These are phyloP conservation scores for Hygrocybe coccinea DNA, from an alignment of 768 basidiomycete genomes.

Conservation along the genomic window DNA sequence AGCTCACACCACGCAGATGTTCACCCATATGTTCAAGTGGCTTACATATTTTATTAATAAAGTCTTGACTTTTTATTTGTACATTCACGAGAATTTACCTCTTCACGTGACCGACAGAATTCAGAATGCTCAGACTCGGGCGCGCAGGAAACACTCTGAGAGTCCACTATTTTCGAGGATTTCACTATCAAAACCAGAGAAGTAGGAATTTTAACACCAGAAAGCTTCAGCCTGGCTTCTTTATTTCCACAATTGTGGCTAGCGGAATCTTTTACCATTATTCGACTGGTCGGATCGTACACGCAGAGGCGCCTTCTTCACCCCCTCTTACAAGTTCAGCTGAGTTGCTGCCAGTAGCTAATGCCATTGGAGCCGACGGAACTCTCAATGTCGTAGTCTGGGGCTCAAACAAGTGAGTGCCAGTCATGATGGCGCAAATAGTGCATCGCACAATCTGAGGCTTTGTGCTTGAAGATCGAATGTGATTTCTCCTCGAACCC, in stretches of 20 bases:
- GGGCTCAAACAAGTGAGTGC: slow-evolving; percentile 72
- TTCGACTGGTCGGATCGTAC: not conserved
- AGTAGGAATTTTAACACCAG: not conserved
- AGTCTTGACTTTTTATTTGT: no score
- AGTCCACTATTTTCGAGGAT: not conserved
- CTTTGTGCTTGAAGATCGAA: slow-evolving; percentile 36
- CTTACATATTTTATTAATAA: no score
- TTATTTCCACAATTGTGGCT: not conserved
- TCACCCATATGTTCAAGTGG: no score
- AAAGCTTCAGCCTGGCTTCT: not conserved
- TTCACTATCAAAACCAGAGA: not conserved
- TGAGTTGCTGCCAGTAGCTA: not conserved
- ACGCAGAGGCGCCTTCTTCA: not conserved
- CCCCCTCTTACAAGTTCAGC: not conserved
- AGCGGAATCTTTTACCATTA: not conserved
- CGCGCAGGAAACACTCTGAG: not conserved
- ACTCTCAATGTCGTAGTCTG: slow-evolving; percentile 53
- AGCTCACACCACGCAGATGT: no score
- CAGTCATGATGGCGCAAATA: not conserved
- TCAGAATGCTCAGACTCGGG: not conserved
- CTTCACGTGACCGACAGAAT: no score
- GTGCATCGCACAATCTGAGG: not conserved
- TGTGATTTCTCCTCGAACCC: slow-evolving; percentile 39
- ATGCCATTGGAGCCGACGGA: slow-evolving; percentile 11
- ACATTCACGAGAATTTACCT: no score